Evolutionary conservation across 2,329 filamentous ascomycete species (phyloP), one percentile per base, ranked within the genome.

Genomic region (Hymenoscyphus salicellus): DNA sequence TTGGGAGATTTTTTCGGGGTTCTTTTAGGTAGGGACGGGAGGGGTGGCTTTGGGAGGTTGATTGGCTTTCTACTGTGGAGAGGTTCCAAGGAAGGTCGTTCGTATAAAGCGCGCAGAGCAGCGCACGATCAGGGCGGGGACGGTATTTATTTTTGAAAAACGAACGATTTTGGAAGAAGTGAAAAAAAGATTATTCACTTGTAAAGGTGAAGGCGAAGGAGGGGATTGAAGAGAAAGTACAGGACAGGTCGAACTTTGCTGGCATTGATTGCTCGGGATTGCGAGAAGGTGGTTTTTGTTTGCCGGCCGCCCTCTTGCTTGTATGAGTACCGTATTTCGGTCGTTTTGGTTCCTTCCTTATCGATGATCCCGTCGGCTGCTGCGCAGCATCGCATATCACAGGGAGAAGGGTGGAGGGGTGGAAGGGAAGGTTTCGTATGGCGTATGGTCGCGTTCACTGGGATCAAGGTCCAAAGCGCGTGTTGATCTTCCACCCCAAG

Each of bases 351-450:
- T 23, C 46, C 46, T 52, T 52, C 20, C 46, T 28, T 52, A 52
- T 52, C 46, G n/a, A 52, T 52, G n/a, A 52, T 52, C 43, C 43
- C n/a, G 43, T 49, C 23, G 46, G 46, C 36, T 49, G 43, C 43
- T 26, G 20, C 46, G 46, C 46, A 28, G 46, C 20, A 52, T 52
- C 46, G 46, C 46, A 52, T 52, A 52, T 26, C 46, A 52, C 46
- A 52, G 46, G 20, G 46, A 52, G 26, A 52, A 23, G 46, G n/a
- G 20, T 23, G 43, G 26, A 52, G 14, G 46, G n/a, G 20, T 23
- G 43, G 20, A 49, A 49, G 43, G 43, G 43, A 11, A 23, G 43
- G 43, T 49, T 23, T 6, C 43, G n/a, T 41, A 17, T 5, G 16
- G n/a, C 41, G 41, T 26, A 23, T 26, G 46, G 10, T 23, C 20